These are phyloP conservation scores for Fragilaria radians DNA, from an alignment of 108 stramenopile species.

Conservation along the genomic window DNA sequence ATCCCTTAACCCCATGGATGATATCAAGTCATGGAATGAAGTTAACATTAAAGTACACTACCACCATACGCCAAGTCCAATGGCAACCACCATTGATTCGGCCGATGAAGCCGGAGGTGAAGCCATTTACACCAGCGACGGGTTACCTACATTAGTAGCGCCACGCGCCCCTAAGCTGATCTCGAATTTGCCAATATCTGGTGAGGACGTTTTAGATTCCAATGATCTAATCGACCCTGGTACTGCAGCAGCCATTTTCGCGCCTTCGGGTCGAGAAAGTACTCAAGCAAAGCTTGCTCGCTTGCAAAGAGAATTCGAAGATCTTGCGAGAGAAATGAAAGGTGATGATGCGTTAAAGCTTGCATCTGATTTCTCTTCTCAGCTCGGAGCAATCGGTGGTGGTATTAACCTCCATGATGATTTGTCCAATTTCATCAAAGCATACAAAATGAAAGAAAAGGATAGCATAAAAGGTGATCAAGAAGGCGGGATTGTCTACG, in stretches of 20 bases:
- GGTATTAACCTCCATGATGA: conserved; percentile 21
- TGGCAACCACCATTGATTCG: conserved; percentile 13
- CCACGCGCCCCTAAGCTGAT: conserved; percentile 36
- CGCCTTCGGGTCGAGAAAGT: conserved; percentile 14
- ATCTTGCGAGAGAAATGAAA: conserved; percentile 26
- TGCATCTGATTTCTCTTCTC: background rate
- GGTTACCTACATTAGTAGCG: conserved; percentile 42
- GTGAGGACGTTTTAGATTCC: conserved; percentile 20
- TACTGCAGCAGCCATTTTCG: background rate
- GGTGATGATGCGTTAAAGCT: background rate
- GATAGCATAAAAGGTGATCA: background rate
- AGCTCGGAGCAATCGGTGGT: background rate
- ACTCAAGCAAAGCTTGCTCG: conserved; percentile 33
- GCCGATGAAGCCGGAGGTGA: conserved; percentile 82
- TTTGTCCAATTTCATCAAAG: conserved; percentile 24
- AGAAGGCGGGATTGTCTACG: conserved; percentile 28
- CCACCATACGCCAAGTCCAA: too few species aligned
- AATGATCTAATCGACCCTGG: conserved; percentile 5
- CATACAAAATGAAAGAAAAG: background rate
- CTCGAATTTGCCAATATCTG: background rate
- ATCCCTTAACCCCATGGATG: too few species aligned
- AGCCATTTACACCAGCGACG: conserved; percentile 69
- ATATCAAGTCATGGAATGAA: too few species aligned
- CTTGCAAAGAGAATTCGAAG: conserved; percentile 31
- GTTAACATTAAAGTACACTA: too few species aligned